phyloP scores from a whole-genome alignment of 148 eudicot genomes.

The Chenopodium quinoa region DNA sequence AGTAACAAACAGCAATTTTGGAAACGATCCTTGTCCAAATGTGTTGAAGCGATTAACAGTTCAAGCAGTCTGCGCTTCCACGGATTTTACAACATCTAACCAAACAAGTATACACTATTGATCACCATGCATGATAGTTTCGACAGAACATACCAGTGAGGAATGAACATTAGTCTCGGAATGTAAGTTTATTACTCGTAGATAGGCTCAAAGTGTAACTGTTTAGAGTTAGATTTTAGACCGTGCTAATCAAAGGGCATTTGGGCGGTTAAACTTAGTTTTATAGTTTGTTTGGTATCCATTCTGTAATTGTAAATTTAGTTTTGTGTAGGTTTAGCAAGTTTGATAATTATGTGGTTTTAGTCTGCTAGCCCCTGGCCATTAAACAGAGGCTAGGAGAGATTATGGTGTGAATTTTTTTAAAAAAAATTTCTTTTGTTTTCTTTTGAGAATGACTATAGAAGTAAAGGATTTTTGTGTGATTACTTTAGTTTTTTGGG shows the following conservation, averaged over 20 bases:
- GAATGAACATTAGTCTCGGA: constrained; percentile 4
- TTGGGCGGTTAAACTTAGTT: constrained; percentile 7
- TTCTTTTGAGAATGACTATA: neutral
- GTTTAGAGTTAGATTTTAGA: constrained; percentile 1
- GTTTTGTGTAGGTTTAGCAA: constrained; percentile 17
- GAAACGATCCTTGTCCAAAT: constrained; percentile 85
- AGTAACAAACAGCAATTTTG: constrained; percentile 76
- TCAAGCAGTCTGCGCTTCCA: constrained; percentile 69
- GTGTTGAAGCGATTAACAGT: constrained; percentile 77
- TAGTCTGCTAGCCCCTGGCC: constrained; percentile 12
- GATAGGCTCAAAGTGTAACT: constrained; percentile 19
- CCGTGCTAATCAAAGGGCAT: neutral
- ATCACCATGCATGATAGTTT: constrained; percentile 18
- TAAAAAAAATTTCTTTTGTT: neutral
- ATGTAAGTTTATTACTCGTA: constrained; percentile 17
- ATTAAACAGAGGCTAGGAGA: constrained; percentile 20
- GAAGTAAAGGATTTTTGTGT: constrained; percentile 17
- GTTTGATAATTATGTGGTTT: constrained; percentile 16
- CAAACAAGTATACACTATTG: constrained; percentile 25
- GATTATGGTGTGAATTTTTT: neutral
- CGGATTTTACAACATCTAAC: constrained; percentile 17
- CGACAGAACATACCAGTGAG: neutral
- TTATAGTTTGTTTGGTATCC: constrained; percentile 15
- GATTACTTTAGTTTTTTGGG: constrained; percentile 4
- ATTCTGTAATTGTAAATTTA: constrained; percentile 24